Evolutionary conservation across 768 basidiomycete species (phyloP), one percentile per base, ranked within the genome.

Genomic region (Gyrodon lividus): DNA sequence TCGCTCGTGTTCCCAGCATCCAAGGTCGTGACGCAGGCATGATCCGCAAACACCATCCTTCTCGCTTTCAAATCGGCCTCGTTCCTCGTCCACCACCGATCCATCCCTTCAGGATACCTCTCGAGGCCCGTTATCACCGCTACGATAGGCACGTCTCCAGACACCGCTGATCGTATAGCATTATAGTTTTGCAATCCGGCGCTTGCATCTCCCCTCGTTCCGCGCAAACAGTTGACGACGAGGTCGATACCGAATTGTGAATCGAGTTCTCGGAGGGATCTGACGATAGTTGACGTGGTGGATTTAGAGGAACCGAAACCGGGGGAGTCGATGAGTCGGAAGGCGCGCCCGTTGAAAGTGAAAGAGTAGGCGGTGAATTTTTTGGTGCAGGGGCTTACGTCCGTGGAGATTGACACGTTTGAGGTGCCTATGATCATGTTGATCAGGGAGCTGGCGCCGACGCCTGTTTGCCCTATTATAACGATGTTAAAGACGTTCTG

Each of bases 61-160:
- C 70, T 51, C 4, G 50, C 50, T 35, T 62, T 63, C 43, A 77
- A 66, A 19, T 52, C 54, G n/a, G 53, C 54, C 46, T 73, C 54
- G 55, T 76, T 74, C 38, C 57, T 54, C 28, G 54, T 55, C 75
- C 74, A 77, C 76, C 76, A 77, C 37, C 64, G 63, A 14, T 55
- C 61, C 65, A 72, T 73, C 43, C 65, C 56, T 16, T 60, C 57
- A 16, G 62, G 38, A 28, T 63, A 66, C 33, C 61, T 62, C 55
- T 71, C 71, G 16, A 70, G 50, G 46, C 66, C 65, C 1, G 63
- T 70, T 9, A 70, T 52, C 12, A 68, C 63, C 0, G 61, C 56
- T 6, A 68, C 66, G 51, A 72, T 67, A 1, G 63, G 66, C 2
- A 70, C 68, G 33, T 68, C 64, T 30, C 64, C 64, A 1, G 63